Conservation (phyloP, 2,329 filamentous ascomycete species). For the Fusarium sororula region DNA sequence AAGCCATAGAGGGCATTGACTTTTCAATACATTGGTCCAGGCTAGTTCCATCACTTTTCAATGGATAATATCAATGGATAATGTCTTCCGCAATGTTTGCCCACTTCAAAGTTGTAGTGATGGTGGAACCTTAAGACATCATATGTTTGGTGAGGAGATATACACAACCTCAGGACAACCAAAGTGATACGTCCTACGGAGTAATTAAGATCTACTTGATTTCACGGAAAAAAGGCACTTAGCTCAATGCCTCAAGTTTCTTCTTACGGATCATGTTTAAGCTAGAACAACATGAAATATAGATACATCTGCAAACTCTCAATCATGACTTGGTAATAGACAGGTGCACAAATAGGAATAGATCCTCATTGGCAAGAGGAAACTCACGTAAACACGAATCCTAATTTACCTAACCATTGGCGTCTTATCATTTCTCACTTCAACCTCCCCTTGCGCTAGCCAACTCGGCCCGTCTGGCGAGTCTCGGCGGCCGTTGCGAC, state of each 20-base stretch:
- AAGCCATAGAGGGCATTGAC: conserved; percentile 4
- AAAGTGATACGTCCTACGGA: background rate
- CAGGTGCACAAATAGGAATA: background rate
- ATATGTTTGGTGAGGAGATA: background rate
- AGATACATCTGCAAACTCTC: background rate
- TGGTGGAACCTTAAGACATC: conserved; percentile 8
- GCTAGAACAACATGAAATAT: background rate
- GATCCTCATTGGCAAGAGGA: background rate
- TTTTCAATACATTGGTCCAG: background rate
- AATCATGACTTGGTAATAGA: background rate
- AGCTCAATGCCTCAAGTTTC: background rate
- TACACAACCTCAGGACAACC: background rate
- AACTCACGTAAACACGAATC: conserved; percentile 13
- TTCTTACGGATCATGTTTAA: background rate
- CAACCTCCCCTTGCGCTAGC: conserved; percentile 16
- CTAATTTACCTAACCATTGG: conserved; percentile 5
- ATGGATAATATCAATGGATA: background rate
- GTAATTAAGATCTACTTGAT: background rate
- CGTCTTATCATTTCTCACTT: conserved; percentile 8
- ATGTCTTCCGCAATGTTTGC: background rate
- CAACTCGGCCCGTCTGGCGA: conserved; percentile 31
- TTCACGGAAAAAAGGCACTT: background rate
- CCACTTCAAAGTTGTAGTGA: conserved; percentile 5
- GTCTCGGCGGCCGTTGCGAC: conserved; percentile 29
- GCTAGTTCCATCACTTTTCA: background rate